phyloP scores from a whole-genome alignment of 495 filamentous ascomycete genomes.

The Aspergillus nanangensis region DNA sequence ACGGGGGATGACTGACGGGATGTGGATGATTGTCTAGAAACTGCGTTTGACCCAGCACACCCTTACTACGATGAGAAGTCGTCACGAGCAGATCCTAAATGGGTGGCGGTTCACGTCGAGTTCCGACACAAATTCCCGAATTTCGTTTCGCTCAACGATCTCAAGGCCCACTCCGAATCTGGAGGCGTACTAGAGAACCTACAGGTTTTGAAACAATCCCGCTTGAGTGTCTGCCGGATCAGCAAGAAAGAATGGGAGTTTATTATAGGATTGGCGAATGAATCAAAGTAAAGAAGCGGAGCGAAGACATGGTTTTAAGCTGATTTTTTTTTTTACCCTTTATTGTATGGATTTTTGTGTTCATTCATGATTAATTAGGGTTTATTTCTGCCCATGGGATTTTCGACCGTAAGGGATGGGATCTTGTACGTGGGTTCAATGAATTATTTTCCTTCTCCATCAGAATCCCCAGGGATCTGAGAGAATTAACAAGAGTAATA shows the following conservation, averaged over 20 bases:
- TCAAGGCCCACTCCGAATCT: constrained; percentile 56
- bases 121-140: constrained; percentile 76
- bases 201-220: constrained; percentile 72
- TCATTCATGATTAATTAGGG: background rate
- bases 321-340: background rate
- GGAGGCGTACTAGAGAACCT: constrained; percentile 71
- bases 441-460: too few relatives aligned
- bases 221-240: constrained; percentile 83
- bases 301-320: background rate
- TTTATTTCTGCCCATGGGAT: too few relatives aligned
- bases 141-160: constrained; percentile 66
- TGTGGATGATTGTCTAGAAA: constrained; percentile 46
- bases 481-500: too few relatives aligned
- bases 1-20: constrained; percentile 8
- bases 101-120: constrained; percentile 83
- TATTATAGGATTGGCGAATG: constrained; percentile 50
- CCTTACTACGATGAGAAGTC: constrained; percentile 82
- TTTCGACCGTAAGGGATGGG: too few relatives aligned
- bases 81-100: constrained; percentile 72
- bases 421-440: too few relatives aligned
- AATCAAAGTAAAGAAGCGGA: background rate
- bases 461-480: too few relatives aligned
- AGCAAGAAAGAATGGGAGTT: constrained; percentile 72
- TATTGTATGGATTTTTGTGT: background rate
- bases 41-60: constrained; percentile 69